Evolutionary conservation across 2,329 filamentous ascomycete species (phyloP), one percentile per base, ranked within the genome.

Genomic region (Talaromyces sp.): DNA sequence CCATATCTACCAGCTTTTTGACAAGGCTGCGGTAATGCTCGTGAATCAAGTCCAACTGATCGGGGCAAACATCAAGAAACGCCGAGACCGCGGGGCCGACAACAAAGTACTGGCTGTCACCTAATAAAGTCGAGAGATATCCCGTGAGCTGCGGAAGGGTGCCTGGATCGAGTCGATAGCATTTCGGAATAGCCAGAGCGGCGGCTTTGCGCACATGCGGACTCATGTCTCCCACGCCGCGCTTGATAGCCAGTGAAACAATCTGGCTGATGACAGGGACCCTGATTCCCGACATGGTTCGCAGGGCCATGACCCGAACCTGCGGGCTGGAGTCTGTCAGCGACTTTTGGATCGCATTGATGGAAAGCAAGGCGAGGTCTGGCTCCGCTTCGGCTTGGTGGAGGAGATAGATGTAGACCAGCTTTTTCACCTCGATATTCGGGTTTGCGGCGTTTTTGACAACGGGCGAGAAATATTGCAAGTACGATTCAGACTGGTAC

Each of bases 341-440:
- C 9, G 94, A 96, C 78, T 97, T 98, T 73, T 99, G 95, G 69
- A 99, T 98, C 6, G 95, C 96, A 78, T 99, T 99, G 84, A 99
- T 97, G 63, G 93, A 96, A 52, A 99, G 85, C 42, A 99, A 85
- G 23, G 95, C 93, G 53, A 97, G 90, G 77, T 99, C 95, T 62
- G 94, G 95, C 72, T 98, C 95, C 66, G 92, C 87, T 75, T 98
- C 95, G 74, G 95, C 95, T 83, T 99, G 93, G 74, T 96, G 91
- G 64, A 98, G 89, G 65, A 99, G 87, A 78, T 97, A 99, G 74
- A 97, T 96, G 81, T 99, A 99, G 65, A 99, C 95, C 61, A 99
- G 87, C 77, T 98, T 98, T 79, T 97, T 96, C 76, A 98, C 93
- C 72, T 96, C 92, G 69, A 97, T 84, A 70, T 92, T 96, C 14